phyloP scores from a whole-genome alignment of 2,329 filamentous ascomycete genomes.

The Davidsoniella virescens region DNA sequence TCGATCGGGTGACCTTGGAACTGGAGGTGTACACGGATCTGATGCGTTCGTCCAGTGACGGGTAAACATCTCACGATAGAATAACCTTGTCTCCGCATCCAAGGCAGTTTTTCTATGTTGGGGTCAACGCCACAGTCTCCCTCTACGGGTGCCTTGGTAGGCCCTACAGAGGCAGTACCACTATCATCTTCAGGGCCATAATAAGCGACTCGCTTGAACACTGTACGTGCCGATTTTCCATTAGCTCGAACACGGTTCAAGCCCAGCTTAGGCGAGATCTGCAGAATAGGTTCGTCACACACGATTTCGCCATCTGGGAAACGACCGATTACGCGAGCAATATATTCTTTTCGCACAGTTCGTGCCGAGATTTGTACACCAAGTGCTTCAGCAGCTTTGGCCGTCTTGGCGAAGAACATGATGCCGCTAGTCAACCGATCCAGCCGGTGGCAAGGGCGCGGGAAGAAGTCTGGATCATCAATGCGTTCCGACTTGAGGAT shows the following conservation, averaged over 20 bases:
- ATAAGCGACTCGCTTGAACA: conserved; percentile 87
- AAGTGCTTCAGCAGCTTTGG: conserved; percentile 61
- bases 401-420: conserved; percentile 92
- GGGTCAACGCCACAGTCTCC: conserved; percentile 7
- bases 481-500: conserved; percentile 66
- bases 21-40: conserved; percentile 87
- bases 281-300: conserved; percentile 84
- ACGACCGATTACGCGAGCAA: conserved; percentile 76
- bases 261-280: conserved; percentile 87
- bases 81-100: conserved; percentile 55
- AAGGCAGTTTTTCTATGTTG: conserved; percentile 22
- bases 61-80: conserved; percentile 90
- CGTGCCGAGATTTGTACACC: conserved; percentile 60
- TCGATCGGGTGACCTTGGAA: conserved; percentile 88
- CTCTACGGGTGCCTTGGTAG: conserved; percentile 2
- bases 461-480: conserved; percentile 32
- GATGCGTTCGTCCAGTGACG: conserved; percentile 85
- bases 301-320: conserved; percentile 86
- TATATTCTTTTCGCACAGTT: conserved; percentile 86
- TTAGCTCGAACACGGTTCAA: conserved; percentile 88
- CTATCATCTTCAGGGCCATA: conserved; percentile 42
- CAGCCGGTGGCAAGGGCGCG: conserved; percentile 73
- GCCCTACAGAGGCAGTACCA: conserved; percentile 15
- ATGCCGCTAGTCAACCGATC: conserved; percentile 89
- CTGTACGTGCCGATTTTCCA: conserved; percentile 75